A percentile compares a stretch with the other conserved stretches of the same genome.
Evolutionary conservation across 2,329 filamentous ascomycete genomes (phyloP).

Genomic region (Chalaropsis ovoidea): DNA sequence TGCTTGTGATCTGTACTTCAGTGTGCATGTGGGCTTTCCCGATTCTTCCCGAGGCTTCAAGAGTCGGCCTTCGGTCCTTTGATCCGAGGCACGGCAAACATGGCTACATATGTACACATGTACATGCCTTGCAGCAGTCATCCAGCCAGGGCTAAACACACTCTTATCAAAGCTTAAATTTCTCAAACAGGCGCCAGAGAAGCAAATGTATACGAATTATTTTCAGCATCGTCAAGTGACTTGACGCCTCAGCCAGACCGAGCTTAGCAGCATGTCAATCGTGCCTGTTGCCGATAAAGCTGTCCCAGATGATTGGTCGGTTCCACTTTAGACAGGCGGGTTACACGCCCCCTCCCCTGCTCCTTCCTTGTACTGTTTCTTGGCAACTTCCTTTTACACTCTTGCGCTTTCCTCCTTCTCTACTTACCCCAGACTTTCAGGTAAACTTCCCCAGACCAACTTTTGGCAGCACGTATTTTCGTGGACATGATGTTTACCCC

Average conservation of each 20-base stretch:
- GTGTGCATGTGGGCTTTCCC: background rate
- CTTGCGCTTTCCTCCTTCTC: constrained; percentile 1
- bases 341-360: constrained; percentile 11
- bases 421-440: constrained; percentile 11
- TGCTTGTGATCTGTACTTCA: background rate
- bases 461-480: background rate
- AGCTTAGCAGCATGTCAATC: background rate
- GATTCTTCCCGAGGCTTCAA: constrained; percentile 1
- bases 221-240: background rate
- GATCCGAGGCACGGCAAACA: background rate
- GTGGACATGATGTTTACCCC: background rate
- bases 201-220: background rate
- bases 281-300: background rate
- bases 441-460: background rate
- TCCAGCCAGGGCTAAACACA: background rate
- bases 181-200: background rate
- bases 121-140: background rate
- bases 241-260: background rate
- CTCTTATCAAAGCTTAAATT: background rate
- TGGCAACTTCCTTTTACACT: constrained; percentile 10
- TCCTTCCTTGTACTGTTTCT: constrained; percentile 19
- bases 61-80: constrained; percentile 7
- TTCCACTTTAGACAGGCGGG: background rate
- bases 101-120: background rate
- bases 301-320: background rate